phyloP scores from a whole-genome alignment of 2,329 filamentous ascomycete genomes.

The Fusarium multiceps region DNA sequence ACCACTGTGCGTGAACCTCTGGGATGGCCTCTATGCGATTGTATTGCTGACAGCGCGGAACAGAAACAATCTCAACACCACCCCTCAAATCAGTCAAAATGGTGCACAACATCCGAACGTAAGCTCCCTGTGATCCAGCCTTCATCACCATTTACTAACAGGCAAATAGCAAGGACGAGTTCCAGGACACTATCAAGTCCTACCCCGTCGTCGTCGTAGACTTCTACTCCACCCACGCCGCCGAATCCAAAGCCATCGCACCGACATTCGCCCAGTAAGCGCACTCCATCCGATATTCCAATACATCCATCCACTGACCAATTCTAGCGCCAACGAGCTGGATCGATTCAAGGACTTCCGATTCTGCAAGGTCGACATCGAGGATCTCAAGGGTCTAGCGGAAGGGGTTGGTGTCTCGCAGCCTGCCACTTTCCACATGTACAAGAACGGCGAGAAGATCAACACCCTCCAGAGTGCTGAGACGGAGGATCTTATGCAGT shows the following conservation, averaged over 20 bases:
- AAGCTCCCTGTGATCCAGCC: neutral
- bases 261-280: constrained; percentile 27
- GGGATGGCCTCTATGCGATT: neutral
- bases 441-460: constrained; percentile 27
- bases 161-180: constrained; percentile 19
- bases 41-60: neutral
- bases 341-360: constrained; percentile 36
- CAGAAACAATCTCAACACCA: neutral
- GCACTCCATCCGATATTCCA: rapidly evolving
- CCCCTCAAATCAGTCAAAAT: constrained; percentile 16
- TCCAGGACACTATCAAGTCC: constrained; percentile 20
- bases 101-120: constrained; percentile 36
- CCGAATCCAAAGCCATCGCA: constrained; percentile 28
- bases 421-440: constrained; percentile 26
- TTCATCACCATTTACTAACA: neutral
- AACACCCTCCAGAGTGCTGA: constrained; percentile 18
- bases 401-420: constrained; percentile 16
- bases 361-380: constrained; percentile 31
- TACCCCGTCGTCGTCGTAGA: constrained; percentile 29
- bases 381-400: constrained; percentile 18
- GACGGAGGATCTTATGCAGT: constrained; percentile 15
- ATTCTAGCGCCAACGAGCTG: constrained; percentile 10
- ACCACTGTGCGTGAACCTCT: too few species aligned
- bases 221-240: constrained; percentile 27
- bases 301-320: neutral